Evolutionary conservation across 768 basidiomycete species (phyloP).

Genomic region (Tylopilus plumbeoviolaceoides): DNA sequence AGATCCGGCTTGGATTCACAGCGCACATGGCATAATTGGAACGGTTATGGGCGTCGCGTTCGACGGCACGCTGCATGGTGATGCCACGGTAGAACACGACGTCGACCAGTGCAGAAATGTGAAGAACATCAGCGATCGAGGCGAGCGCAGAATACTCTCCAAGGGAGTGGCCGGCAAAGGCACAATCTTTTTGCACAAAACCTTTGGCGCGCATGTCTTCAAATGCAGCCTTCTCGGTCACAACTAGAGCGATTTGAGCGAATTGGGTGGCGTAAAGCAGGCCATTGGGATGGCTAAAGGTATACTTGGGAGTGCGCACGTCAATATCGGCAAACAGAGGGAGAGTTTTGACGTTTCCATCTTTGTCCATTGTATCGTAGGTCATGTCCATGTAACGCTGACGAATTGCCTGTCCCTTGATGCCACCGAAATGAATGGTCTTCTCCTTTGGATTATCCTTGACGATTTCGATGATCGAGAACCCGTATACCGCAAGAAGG

Average conservation of each 20-base stretch:
- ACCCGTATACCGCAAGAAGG: slow-evolving; percentile 91
- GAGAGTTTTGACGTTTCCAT: slow-evolving; percentile 92
- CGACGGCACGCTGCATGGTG: slow-evolving; percentile 99
- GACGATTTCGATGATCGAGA: slow-evolving; percentile 98
- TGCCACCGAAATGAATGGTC: slow-evolving; percentile 98
- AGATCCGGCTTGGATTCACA: slow-evolving; percentile 95
- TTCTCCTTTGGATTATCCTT: slow-evolving; percentile 98
- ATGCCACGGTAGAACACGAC: slow-evolving; percentile 99
- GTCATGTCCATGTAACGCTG: slow-evolving; percentile 99
- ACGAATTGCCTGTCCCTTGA: slow-evolving; percentile 97
- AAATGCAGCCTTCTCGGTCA: slow-evolving; percentile 97
- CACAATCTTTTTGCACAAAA: slow-evolving; percentile 85
- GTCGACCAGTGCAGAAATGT: slow-evolving; percentile 92
- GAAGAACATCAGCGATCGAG: slow-evolving; percentile 94
- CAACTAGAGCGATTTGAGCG: slow-evolving; percentile 96
- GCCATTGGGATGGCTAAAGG: slow-evolving; percentile 96
- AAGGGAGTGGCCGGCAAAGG: slow-evolving; percentile 96
- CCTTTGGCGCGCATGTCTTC: slow-evolving; percentile 98
- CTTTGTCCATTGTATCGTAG: slow-evolving; percentile 95
- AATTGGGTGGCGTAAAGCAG: slow-evolving; percentile 98
- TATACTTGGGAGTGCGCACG: slow-evolving; percentile 90
- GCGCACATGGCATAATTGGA: slow-evolving; percentile 99
- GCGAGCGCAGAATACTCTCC: slow-evolving; percentile 99
- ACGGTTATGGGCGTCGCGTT: slow-evolving; percentile 88
- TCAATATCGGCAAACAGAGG: slow-evolving; percentile 96